Base-by-base conservation (phyloP, 192 early-diverging fungal genomes). In the Thamnidium elegans region DNA sequence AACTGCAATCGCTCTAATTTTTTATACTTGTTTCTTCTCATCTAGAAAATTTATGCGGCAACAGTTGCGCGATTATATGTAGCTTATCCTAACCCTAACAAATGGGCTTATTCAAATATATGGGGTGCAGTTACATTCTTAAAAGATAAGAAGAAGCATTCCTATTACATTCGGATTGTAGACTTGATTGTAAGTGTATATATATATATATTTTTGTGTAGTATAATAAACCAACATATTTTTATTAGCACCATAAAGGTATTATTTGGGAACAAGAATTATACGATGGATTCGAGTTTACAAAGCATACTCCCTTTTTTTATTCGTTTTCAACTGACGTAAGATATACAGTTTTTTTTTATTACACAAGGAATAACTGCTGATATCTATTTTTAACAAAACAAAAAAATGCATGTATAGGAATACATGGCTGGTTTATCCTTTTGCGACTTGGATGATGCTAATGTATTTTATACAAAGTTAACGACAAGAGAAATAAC, bases 211-310 rank as follows among this genome's bases (percentile, higher is more conserved):
- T 13, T 32, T 13, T 58, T 0, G 11, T 11, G 13, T 4, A 10
- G 7, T 0, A 46, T 44, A 17, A 7, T 39, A 3, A 20, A 23
- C 46, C 15, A 14, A 52, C 53, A 42, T 30, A 20, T 20, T 23
- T 2, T 53, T 5, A 39, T 39, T 68, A 82, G 83, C 63, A 73
- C 36, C 72, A 83, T 54, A 74, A 68, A 50, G 78, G 84, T 34
- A 76, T 90, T 21, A 70, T 92, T 26, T 92, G 90, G 90, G 90
- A 92, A 66, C 90, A 92, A 68, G 90, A 92, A 76, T 65, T 92
- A 15, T 90, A 89, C 67, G 81, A 87, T 61, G 82, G 81, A 50
- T 90, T 92, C 77, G 81, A 88, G 55, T 84, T 86, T 59, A 69
- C 60, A 13, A 71, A 81, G 55, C 79, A 87, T 19, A 68, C 68